Conservation (phyloP, 176 grass and related monocot genomes). For the Metroxylon sagu region DNA sequence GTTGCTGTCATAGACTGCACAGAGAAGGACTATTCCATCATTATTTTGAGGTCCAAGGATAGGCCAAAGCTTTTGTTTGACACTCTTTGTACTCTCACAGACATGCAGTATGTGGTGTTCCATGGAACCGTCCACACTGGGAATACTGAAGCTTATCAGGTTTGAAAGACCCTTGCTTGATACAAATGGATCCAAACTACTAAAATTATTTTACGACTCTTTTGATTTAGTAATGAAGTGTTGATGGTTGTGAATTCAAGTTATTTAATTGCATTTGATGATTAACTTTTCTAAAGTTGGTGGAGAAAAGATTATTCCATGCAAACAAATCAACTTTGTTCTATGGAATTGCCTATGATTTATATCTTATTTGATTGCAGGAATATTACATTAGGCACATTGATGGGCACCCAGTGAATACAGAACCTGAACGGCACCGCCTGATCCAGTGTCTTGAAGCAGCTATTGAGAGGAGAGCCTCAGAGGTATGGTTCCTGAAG, state of each 20-base stretch:
- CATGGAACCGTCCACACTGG: slow-evolving; percentile 3
- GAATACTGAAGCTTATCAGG: slow-evolving; percentile 14
- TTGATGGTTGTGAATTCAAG: too few species aligned
- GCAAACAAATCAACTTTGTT: too few species aligned
- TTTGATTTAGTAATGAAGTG: too few species aligned
- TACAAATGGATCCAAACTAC: too few species aligned
- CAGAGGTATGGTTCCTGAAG: background rate
- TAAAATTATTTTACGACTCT: too few species aligned
- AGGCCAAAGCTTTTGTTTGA: slow-evolving; percentile 16
- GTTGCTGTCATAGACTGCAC: background rate
- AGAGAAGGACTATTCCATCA: slow-evolving; percentile 13
- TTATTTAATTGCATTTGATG: too few species aligned
- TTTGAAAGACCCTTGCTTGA: background rate
- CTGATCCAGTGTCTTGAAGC: slow-evolving; percentile 13
- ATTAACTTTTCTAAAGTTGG: too few species aligned
- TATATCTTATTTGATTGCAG: background rate
- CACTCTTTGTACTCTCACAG: slow-evolving; percentile 13
- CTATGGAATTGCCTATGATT: background rate
- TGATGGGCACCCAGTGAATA: slow-evolving; percentile 5
- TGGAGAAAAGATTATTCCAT: too few species aligned
- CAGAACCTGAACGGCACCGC: slow-evolving; percentile 1
- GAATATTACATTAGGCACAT: slow-evolving; percentile 17
- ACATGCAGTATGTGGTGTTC: slow-evolving; percentile 17
- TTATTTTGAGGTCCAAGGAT: slow-evolving; percentile 14
- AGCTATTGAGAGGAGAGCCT: slow-evolving; percentile 15